Evolutionary conservation across 768 basidiomycete species (phyloP).

Genomic region (Boletus subcaerulescens): DNA sequence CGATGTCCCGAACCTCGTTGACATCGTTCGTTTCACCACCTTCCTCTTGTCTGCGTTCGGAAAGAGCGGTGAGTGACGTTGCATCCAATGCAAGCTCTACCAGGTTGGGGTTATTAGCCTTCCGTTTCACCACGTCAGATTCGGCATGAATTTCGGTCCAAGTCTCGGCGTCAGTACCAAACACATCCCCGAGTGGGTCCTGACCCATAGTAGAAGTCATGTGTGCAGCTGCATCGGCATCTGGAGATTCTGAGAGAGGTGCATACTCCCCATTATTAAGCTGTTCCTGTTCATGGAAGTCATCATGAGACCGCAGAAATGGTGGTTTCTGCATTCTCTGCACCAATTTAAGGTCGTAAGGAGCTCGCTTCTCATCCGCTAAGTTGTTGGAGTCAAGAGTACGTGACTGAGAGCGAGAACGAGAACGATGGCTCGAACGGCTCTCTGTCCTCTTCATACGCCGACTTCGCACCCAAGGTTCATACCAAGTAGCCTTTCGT

Average conservation of each 20-base stretch:
- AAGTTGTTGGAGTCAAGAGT: constrained; percentile 21
- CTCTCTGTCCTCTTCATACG: constrained; percentile 54
- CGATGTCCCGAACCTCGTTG: constrained; percentile 34
- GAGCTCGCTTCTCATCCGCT: constrained; percentile 35
- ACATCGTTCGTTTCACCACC: constrained; percentile 34
- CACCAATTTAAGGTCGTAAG: constrained; percentile 50
- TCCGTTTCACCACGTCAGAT: constrained; percentile 26
- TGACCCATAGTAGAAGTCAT: constrained; percentile 34
- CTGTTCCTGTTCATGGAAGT: constrained; percentile 29
- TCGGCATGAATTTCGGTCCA: constrained; percentile 54
- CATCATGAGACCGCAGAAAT: constrained; percentile 25
- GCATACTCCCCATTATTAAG: constrained; percentile 23
- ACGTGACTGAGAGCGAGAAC: constrained; percentile 22
- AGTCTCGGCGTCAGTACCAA: constrained; percentile 62
- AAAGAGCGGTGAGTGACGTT: constrained; percentile 31
- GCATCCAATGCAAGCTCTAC: constrained; percentile 53
- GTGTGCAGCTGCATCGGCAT: constrained; percentile 35
- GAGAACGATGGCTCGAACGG: constrained; percentile 28
- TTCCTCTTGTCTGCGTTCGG: constrained; percentile 25
- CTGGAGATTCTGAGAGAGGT: constrained; percentile 29
- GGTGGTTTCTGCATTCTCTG: constrained; percentile 45
- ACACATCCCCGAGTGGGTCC: constrained; percentile 60
- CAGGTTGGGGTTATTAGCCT: constrained; percentile 39
- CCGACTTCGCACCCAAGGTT: constrained; percentile 74
- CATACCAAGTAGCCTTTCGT: constrained; percentile 78